Conservation (phyloP, 1,284 basidiomycete genomes). For the Porogramme epimiltina region DNA sequence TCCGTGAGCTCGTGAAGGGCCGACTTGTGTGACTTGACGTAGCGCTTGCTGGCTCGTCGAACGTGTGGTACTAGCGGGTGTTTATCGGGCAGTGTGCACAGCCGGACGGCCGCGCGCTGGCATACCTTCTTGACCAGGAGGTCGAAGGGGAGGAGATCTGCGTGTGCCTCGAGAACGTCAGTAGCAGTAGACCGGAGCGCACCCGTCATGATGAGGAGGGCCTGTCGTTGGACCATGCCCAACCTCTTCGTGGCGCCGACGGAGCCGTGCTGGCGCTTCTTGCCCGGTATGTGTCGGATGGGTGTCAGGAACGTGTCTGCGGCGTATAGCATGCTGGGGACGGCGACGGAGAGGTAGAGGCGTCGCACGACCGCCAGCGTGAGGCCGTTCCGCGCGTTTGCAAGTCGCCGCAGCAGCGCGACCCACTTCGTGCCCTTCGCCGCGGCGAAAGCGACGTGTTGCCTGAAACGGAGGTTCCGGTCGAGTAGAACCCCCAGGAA, state of each 20-base stretch:
- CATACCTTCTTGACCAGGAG: constrained; percentile 28
- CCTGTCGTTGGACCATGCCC: constrained; percentile 32
- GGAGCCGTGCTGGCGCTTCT: constrained; percentile 15
- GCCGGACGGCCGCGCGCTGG: constrained; percentile 29
- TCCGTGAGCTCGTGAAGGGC: constrained; percentile 26
- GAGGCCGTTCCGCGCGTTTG: constrained; percentile 8
- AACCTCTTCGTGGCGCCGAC: constrained; percentile 18
- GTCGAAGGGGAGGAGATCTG: constrained; percentile 34
- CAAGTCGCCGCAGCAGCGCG: constrained; percentile 24
- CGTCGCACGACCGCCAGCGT: neutral
- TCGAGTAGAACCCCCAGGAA: constrained; percentile 41
- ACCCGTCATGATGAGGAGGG: constrained; percentile 35
- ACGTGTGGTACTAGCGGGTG: constrained; percentile 34
- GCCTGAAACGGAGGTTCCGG: constrained; percentile 33
- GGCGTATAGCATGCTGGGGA: constrained; percentile 39
- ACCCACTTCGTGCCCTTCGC: constrained; percentile 32
- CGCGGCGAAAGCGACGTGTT: constrained; percentile 32
- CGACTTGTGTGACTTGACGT: constrained; percentile 18
- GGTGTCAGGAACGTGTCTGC: constrained; percentile 37
- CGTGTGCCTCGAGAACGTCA: constrained; percentile 34
- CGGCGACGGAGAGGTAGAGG: constrained; percentile 30
- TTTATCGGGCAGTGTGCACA: constrained; percentile 32
- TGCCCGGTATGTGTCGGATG: constrained; percentile 9
- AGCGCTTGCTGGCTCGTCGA: constrained; percentile 5
- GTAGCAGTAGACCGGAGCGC: constrained; percentile 34